A percentile compares a stretch with the other conserved stretches of the same genome.
These are phyloP conservation scores for Ceratocystiopsis sp. DNA, from an alignment of 2,329 filamentous ascomycete species.

Conservation along the genomic window DNA sequence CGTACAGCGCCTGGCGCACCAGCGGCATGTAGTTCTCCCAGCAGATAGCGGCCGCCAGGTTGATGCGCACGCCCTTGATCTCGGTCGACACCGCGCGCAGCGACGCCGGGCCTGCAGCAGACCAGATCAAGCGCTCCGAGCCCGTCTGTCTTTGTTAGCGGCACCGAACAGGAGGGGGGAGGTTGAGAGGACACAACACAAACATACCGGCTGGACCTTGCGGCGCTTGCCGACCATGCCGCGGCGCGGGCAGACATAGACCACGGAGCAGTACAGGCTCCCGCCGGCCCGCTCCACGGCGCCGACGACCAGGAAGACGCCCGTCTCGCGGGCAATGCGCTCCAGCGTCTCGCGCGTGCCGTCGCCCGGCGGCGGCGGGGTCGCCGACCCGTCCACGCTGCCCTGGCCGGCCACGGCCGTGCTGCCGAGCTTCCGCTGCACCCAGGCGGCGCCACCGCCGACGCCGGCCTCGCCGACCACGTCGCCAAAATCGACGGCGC, in stretches of 20 bases:
- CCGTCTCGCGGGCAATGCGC: constrained; percentile 54
- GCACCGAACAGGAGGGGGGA: background rate
- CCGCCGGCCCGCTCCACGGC: constrained; percentile 67
- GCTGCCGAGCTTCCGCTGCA: constrained; percentile 15
- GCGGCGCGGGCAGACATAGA: constrained; percentile 62
- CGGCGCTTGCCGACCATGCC: constrained; percentile 71
- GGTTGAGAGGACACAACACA: background rate
- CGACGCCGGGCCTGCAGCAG: constrained; percentile 64
- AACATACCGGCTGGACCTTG: constrained; percentile 68
- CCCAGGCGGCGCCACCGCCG: constrained; percentile 59
- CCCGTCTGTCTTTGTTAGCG: constrained; percentile 38
- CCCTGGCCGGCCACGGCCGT: background rate
- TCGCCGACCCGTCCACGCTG: constrained; percentile 17
- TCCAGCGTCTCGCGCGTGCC: constrained; percentile 68
- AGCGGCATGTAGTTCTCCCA: constrained; percentile 97
- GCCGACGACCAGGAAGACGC: constrained; percentile 68
- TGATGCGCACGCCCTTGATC: constrained; percentile 64
- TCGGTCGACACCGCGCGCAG: constrained; percentile 62
- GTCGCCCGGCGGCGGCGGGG: constrained; percentile 20
- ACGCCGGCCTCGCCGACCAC: constrained; percentile 37
- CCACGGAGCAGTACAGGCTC: constrained; percentile 64
- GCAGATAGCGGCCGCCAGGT: constrained; percentile 76
- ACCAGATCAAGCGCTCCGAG: constrained; percentile 73
- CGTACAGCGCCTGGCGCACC: constrained; percentile 66
- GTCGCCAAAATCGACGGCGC: constrained; percentile 71